phyloP scores from a whole-genome alignment of 139 green algal genomes.

The Diplosphaera chodatii region DNA sequence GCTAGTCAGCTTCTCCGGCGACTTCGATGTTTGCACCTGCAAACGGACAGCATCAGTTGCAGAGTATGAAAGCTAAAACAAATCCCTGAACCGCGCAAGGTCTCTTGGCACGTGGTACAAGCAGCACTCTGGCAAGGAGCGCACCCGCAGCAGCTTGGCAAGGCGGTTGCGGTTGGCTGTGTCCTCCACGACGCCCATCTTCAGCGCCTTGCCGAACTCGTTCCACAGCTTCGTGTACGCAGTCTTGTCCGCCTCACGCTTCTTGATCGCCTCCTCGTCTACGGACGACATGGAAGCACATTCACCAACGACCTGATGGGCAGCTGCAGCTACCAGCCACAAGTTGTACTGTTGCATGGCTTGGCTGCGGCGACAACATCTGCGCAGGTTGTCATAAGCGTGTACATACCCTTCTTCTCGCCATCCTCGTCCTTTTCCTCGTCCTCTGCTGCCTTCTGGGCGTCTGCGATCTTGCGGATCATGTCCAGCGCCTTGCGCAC shows the following conservation, averaged over 20 bases:
- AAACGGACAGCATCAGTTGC: conserved; percentile 70
- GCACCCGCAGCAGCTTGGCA: conserved; percentile 49
- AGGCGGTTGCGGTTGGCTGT: conserved; percentile 70
- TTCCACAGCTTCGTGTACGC: conserved; percentile 87
- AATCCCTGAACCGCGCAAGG: too few species aligned
- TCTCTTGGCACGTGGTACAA: too few species aligned
- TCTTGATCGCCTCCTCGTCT: conserved; percentile 31
- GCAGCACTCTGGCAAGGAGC: too few species aligned
- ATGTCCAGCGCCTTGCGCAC: conserved; percentile 79
- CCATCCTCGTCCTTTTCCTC: conserved; percentile 22
- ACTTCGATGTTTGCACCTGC: conserved; percentile 76
- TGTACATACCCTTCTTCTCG: conserved; percentile 17
- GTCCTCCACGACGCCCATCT: conserved; percentile 98
- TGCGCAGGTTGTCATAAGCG: too few species aligned
- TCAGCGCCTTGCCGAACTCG: conserved; percentile 83
- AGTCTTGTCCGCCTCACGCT: conserved; percentile 25
- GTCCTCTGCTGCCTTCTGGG: conserved; percentile 44
- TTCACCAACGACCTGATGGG: too few species aligned
- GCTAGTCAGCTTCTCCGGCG: conserved; percentile 55
- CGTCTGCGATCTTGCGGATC: conserved; percentile 86
- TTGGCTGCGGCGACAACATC: too few species aligned
- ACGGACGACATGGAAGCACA: too few species aligned
- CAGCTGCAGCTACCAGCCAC: too few species aligned
- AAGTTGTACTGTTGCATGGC: too few species aligned
- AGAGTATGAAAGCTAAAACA: too few species aligned